phyloP scores from a whole-genome alignment of 345 rosid species.

The Nasturtium officinale region DNA sequence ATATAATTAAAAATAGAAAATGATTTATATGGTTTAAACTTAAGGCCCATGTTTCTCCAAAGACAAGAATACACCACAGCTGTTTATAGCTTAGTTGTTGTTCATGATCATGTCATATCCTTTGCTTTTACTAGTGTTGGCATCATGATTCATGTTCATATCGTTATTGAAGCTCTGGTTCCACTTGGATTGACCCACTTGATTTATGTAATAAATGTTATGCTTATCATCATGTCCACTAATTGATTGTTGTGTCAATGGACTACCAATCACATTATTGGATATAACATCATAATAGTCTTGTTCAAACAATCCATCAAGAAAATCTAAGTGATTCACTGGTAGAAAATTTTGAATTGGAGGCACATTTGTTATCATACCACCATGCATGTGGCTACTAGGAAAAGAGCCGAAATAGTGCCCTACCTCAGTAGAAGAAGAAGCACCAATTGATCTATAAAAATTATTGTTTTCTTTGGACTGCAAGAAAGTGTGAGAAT shows the following conservation, averaged over 20 bases:
- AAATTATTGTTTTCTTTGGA: constrained; percentile 25
- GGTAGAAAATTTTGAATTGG: constrained; percentile 7
- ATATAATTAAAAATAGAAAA: no score
- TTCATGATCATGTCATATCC: neutral
- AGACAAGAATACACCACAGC: no score
- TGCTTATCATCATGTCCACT: constrained; percentile 9
- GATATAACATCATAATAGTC: constrained; percentile 9
- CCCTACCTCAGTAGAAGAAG: constrained; percentile 2
- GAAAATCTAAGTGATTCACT: neutral
- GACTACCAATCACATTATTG: constrained; percentile 20
- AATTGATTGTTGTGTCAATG: constrained; percentile 19
- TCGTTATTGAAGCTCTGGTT: neutral
- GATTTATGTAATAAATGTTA: neutral
- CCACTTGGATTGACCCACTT: constrained; percentile 13
- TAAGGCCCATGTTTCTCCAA: no score
- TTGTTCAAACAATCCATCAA: neutral
- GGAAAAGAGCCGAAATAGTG: neutral
- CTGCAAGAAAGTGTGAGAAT: neutral
- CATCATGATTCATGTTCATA: constrained; percentile 2
- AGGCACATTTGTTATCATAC: constrained; percentile 2
- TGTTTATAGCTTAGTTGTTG: no score
- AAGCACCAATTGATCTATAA: neutral
- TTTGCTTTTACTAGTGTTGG: constrained; percentile 1
- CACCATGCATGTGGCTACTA: neutral
- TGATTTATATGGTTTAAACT: no score